Percentiles rank a stretch among this genome's conserved stretches.
These are phyloP conservation scores for Emmonsia crescens DNA, from an alignment of 2,329 filamentous ascomycete genomes.

Conservation along the genomic window DNA sequence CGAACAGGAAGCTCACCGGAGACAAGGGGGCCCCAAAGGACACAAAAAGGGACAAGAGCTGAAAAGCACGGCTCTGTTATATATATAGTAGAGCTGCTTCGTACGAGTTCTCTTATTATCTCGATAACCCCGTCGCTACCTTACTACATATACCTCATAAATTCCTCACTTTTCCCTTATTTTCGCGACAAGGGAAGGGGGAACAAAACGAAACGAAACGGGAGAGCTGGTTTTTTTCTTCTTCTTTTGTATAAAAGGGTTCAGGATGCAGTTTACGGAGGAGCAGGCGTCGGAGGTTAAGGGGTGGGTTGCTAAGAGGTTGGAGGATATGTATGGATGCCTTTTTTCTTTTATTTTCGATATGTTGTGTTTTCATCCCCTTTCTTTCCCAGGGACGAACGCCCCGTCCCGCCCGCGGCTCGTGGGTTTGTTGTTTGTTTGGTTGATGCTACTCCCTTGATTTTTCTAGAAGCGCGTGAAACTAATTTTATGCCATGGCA, in stretches of 20 bases:
- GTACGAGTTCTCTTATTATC: too few relatives aligned
- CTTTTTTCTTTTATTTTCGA: constrained; percentile 6
- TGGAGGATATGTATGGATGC: constrained; percentile 50
- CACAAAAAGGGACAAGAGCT: too few relatives aligned
- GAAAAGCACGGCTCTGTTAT: too few relatives aligned
- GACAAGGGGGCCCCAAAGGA: too few relatives aligned
- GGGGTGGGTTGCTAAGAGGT: constrained; percentile 47
- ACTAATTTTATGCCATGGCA: background rate
- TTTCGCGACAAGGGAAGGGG: background rate
- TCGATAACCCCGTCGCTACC: too few relatives aligned
- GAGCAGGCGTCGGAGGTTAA: constrained; percentile 44
- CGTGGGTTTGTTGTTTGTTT: too few relatives aligned
- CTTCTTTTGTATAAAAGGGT: background rate
- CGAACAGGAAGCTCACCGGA: too few relatives aligned
- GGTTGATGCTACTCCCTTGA: background rate
- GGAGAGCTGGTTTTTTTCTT: too few relatives aligned
- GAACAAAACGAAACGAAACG: background rate
- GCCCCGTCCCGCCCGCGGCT: too few relatives aligned
- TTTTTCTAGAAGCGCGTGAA: background rate
- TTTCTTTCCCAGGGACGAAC: background rate
- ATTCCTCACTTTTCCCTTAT: background rate
- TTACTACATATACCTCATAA: too few relatives aligned
- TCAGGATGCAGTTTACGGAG: constrained; percentile 44
- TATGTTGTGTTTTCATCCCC: background rate
- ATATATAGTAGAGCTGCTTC: too few relatives aligned